Evolutionary conservation across 257 asterid species (phyloP).

Genomic region (Eucommia ulmoides): DNA sequence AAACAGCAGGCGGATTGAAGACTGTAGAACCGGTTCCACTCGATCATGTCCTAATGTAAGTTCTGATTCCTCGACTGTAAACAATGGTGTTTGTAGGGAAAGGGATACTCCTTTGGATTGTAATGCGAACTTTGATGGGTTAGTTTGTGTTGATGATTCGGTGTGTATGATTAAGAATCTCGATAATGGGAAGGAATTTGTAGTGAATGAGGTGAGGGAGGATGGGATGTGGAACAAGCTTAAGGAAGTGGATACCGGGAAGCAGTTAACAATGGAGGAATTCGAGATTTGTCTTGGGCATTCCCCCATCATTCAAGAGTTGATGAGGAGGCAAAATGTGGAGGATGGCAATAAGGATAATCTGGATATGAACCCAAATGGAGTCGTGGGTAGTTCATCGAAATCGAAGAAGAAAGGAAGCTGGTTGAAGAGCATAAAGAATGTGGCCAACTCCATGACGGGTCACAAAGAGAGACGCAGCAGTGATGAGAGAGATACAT

Average conservation of each 20-base stretch:
- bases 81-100: constrained; percentile 12
- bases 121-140: too few relatives aligned
- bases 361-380: constrained; percentile 34
- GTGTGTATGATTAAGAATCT: constrained; percentile 78
- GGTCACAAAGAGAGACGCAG: constrained; percentile 72
- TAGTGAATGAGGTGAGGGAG: constrained; percentile 85
- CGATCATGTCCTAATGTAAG: constrained; percentile 6
- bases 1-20: neutral
- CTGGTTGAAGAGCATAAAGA: constrained; percentile 77
- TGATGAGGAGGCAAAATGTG: constrained; percentile 92
- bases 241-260: constrained; percentile 84
- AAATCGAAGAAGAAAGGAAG: constrained; percentile 59
- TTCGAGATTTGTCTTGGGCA: constrained; percentile 91
- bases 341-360: constrained; percentile 63
- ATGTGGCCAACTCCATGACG: constrained; percentile 64
- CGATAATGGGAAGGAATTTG: constrained; percentile 89
- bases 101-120: constrained; percentile 8
- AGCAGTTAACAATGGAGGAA: constrained; percentile 90
- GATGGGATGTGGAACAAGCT: constrained; percentile 91
- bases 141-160: constrained; percentile 23
- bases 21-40: constrained; percentile 10
- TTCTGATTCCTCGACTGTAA: constrained; percentile 8
- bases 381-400: constrained; percentile 38
- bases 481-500: constrained; percentile 90
- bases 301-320: constrained; percentile 90